Conservation (phyloP, 768 basidiomycete species). For the Xerocomus brunneocitrinus region DNA sequence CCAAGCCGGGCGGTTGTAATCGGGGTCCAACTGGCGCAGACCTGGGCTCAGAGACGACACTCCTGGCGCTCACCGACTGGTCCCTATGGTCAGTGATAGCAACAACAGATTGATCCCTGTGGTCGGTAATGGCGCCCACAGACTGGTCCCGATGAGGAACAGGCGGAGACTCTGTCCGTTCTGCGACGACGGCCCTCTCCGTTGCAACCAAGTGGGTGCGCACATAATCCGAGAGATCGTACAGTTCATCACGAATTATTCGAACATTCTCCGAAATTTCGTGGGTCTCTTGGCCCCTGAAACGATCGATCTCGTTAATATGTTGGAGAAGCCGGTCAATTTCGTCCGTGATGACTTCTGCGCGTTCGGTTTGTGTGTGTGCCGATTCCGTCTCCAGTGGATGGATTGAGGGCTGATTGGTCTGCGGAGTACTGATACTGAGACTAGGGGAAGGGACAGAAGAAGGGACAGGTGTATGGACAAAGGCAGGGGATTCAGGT, state of each 20-base stretch:
- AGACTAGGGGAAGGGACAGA: slow-evolving; percentile 43
- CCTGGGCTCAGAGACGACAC: slow-evolving; percentile 33
- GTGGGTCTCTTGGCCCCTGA: slow-evolving; percentile 57
- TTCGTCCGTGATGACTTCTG: slow-evolving; percentile 46
- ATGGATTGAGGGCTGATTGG: slow-evolving; percentile 45
- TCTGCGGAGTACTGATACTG: slow-evolving; percentile 47
- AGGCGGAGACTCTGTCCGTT: slow-evolving; percentile 11
- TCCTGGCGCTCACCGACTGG: slow-evolving; percentile 43
- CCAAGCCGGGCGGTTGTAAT: slow-evolving; percentile 17
- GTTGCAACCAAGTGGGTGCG: slow-evolving; percentile 35
- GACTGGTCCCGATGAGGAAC: slow-evolving; percentile 37
- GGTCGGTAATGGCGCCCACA: slow-evolving; percentile 41
- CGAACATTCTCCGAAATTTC: slow-evolving; percentile 65
- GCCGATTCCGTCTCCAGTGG: slow-evolving; percentile 44
- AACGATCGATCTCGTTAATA: slow-evolving; percentile 60
- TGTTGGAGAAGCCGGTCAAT: slow-evolving; percentile 48
- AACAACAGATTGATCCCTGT: slow-evolving; percentile 44
- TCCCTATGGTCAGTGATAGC: slow-evolving; percentile 41
- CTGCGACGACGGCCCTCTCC: slow-evolving; percentile 13
- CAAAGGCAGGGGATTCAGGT: slow-evolving; percentile 23
- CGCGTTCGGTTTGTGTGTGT: slow-evolving; percentile 33
- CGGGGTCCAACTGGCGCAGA: slow-evolving; percentile 23
- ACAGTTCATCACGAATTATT: slow-evolving; percentile 65
- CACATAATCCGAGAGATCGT: slow-evolving; percentile 55
- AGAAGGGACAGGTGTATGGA: slow-evolving; percentile 30